Percentiles rank a stretch among this genome's conserved stretches.
Evolutionary conservation across 305 asterid species (phyloP).

Genomic region (Rubia tinctorum): DNA sequence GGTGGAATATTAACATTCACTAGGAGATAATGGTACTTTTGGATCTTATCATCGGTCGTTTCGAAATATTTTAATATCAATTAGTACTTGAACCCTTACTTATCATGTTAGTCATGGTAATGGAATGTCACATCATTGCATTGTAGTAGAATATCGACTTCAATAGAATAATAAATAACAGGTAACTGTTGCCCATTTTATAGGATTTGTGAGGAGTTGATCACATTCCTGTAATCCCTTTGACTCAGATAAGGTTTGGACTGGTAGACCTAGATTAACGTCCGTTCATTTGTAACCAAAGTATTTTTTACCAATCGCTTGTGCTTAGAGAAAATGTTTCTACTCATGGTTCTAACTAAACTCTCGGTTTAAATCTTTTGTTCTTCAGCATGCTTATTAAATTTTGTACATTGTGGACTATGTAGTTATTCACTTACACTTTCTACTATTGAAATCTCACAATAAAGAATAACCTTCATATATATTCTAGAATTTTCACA

Average conservation of each 20-base stretch:
- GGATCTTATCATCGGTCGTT: background rate
- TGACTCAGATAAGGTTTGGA: background rate
- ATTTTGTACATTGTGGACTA: background rate
- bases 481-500: background rate
- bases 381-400: background rate
- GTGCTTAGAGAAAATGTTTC: background rate
- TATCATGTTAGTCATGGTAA: background rate
- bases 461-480: background rate
- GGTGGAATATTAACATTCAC: background rate
- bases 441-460: too few relatives aligned
- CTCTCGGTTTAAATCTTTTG: background rate
- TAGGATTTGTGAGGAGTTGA: background rate
- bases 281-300: background rate
- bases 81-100: background rate
- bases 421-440: background rate
- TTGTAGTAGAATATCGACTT: background rate
- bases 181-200: background rate
- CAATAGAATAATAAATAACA: background rate
- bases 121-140: background rate
- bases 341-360: background rate
- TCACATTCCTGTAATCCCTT: background rate
- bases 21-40: background rate
- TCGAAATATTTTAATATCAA: background rate
- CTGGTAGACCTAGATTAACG: background rate
- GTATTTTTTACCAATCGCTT: background rate